These are phyloP conservation scores for Tephrocybe sp. DNA, from an alignment of 768 basidiomycete genomes.

Conservation along the genomic window DNA sequence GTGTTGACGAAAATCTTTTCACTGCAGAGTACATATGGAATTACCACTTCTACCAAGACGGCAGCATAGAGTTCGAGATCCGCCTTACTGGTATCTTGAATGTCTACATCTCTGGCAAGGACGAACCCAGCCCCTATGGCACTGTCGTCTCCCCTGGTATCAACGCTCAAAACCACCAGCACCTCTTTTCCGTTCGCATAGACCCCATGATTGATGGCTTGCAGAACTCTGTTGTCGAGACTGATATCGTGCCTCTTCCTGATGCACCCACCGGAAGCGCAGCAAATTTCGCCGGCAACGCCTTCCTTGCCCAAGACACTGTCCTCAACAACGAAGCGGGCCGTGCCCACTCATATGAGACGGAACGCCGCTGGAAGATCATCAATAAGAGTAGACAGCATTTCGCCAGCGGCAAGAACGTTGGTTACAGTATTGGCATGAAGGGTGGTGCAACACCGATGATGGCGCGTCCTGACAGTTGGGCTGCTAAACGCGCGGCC, in stretches of 20 bases:
- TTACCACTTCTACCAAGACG: slow-evolving; percentile 89
- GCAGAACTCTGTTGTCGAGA: slow-evolving; percentile 77
- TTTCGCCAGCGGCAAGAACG: slow-evolving; percentile 62
- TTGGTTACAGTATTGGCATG: slow-evolving; percentile 69
- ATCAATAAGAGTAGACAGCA: slow-evolving; percentile 69
- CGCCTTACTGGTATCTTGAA: slow-evolving; percentile 85
- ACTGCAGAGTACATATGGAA: slow-evolving; percentile 78
- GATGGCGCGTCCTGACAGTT: slow-evolving; percentile 63
- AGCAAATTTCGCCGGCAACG: slow-evolving; percentile 85
- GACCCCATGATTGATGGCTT: slow-evolving; percentile 94
- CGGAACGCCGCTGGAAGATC: slow-evolving; percentile 84
- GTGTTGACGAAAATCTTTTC: neutral
- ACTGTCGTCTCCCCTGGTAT: slow-evolving; percentile 82
- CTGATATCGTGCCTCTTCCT: slow-evolving; percentile 64
- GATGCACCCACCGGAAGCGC: slow-evolving; percentile 69
- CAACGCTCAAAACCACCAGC: slow-evolving; percentile 84
- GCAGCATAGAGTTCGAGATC: slow-evolving; percentile 81
- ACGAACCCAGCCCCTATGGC: slow-evolving; percentile 65
- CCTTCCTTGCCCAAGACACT: slow-evolving; percentile 64
- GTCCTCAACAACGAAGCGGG: slow-evolving; percentile 60
- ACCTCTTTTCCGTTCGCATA: slow-evolving; percentile 62
- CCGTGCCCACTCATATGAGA: slow-evolving; percentile 60
- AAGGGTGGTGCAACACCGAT: slow-evolving; percentile 66
- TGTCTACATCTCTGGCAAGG: slow-evolving; percentile 60
- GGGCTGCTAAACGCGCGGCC: slow-evolving; percentile 67